Conservation (phyloP, 768 basidiomycete genomes). For the Cantharellus cinnabarinus region DNA sequence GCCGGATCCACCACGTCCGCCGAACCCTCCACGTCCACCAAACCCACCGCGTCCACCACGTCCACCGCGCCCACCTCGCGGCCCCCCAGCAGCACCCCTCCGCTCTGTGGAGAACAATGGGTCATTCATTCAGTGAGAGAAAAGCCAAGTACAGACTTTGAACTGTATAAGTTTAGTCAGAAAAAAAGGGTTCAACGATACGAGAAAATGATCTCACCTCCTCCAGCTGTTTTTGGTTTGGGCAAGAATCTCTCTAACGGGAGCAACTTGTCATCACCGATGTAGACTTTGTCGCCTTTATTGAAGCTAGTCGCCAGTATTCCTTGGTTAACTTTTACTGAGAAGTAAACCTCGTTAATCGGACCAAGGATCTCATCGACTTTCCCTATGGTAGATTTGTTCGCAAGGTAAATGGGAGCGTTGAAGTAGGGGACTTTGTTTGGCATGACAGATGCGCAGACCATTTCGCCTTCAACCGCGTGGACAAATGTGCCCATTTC, state of each 20-base stretch:
- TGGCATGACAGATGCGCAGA: slow-evolving; percentile 64
- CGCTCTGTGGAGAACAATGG: slow-evolving; percentile 20
- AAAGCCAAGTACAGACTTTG: slow-evolving; percentile 5
- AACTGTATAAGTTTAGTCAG: slow-evolving; percentile 18
- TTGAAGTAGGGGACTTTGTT: slow-evolving; percentile 99
- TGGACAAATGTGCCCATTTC: slow-evolving; percentile 88
- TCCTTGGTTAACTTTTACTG: slow-evolving; percentile 89
- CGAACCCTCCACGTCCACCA: slow-evolving; percentile 4
- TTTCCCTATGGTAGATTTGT: slow-evolving; percentile 90
- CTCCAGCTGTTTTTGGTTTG: slow-evolving; percentile 73
- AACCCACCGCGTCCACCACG: slow-evolving; percentile 20
- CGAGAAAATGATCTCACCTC: slow-evolving; percentile 3
- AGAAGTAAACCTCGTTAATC: slow-evolving; percentile 96
- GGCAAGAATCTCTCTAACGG: slow-evolving; percentile 94
- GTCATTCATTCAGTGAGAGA: slow-evolving; percentile 16
- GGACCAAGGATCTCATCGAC: slow-evolving; percentile 99
- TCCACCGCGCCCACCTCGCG: slow-evolving; percentile 11
- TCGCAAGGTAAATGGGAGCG: slow-evolving; percentile 91
- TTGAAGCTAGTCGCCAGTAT: slow-evolving; percentile 93
- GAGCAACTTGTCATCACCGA: slow-evolving; percentile 89
- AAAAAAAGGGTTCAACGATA: slow-evolving; percentile 13
- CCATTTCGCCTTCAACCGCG: slow-evolving; percentile 96
- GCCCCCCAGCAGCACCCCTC: slow-evolving; percentile 20
- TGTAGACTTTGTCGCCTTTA: slow-evolving; percentile 95
- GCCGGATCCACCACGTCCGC: slow-evolving; percentile 15